Percentiles rank a stretch among this genome's conserved stretches.
These are phyloP conservation scores for Halophytophthora batemanensis DNA, from an alignment of 352 stramenopile genomes.

Conservation along the genomic window DNA sequence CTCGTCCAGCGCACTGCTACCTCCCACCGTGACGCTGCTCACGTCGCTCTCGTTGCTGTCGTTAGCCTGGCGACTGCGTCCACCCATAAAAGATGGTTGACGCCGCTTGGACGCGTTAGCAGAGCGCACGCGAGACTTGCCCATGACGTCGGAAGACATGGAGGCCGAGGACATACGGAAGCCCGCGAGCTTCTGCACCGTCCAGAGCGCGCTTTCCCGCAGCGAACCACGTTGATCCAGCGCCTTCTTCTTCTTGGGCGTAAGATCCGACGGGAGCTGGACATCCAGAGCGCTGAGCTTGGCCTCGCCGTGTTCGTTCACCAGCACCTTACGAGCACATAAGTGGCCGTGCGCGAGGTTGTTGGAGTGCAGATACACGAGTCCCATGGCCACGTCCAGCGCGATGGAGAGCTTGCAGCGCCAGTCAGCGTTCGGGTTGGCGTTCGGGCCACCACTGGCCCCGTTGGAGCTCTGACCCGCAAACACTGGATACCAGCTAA, in stretches of 20 bases:
- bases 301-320: slow-evolving; percentile 72
- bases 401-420: slow-evolving; percentile 76
- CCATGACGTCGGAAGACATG: not conserved
- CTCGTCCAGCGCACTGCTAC: slow-evolving; percentile 27
- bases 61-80: slow-evolving; percentile 24
- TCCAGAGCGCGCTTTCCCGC: slow-evolving; percentile 41
- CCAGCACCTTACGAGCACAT: slow-evolving; percentile 57
- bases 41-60: slow-evolving; percentile 29
- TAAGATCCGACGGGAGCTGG: slow-evolving; percentile 27
- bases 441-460: slow-evolving; percentile 39
- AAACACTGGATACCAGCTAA: slow-evolving; percentile 51
- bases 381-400: slow-evolving; percentile 74
- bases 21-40: slow-evolving; percentile 21
- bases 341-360: slow-evolving; percentile 60
- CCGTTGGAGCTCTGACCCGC: slow-evolving; percentile 17
- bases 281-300: slow-evolving; percentile 79
- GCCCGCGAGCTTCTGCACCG: slow-evolving; percentile 33
- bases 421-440: slow-evolving; percentile 48
- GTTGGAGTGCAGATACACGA: slow-evolving; percentile 70
- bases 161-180: slow-evolving; percentile 10
- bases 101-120: slow-evolving; percentile 1
- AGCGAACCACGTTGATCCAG: slow-evolving; percentile 42
- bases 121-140: not conserved
- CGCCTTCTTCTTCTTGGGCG: slow-evolving; percentile 6
- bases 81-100: slow-evolving; percentile 6